Conservation (phyloP, 2,329 filamentous ascomycete genomes). For the Fusarium sambucinum region DNA sequence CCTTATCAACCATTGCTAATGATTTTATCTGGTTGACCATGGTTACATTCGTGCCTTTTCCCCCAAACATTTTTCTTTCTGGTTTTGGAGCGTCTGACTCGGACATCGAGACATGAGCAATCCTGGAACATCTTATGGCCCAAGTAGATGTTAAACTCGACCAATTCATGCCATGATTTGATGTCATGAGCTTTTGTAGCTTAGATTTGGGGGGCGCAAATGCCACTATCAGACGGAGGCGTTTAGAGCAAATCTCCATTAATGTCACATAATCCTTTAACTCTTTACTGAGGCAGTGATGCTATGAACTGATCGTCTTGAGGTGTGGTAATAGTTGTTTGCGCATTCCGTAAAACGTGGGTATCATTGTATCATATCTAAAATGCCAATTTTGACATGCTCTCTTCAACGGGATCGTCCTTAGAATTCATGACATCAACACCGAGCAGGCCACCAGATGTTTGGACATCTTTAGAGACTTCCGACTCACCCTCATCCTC, state of each 20-base stretch:
- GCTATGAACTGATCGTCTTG: not conserved
- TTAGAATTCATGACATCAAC: constrained; percentile 35
- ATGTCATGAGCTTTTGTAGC: constrained; percentile 57
- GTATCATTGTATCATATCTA: constrained; percentile 42
- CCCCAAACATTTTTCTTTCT: constrained; percentile 14
- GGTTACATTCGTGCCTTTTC: constrained; percentile 12
- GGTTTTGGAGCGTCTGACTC: constrained; percentile 41
- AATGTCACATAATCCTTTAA: constrained; percentile 40
- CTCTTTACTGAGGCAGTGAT: not conserved
- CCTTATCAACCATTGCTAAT: not conserved
- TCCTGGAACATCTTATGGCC: constrained; percentile 54
- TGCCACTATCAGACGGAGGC: constrained; percentile 42
- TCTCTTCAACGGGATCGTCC: constrained; percentile 42
- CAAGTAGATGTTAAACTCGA: constrained; percentile 53
- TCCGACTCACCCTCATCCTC: constrained; percentile 47
- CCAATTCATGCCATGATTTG: constrained; percentile 48
- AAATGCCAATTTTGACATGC: constrained; percentile 49
- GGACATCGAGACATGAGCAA: constrained; percentile 46
- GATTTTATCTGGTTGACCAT: not conserved
- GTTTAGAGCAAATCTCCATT: constrained; percentile 43
- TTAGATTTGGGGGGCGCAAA: constrained; percentile 52
- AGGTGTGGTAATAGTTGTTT: not conserved
- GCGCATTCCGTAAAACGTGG: constrained; percentile 11
- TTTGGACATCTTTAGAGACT: constrained; percentile 36
- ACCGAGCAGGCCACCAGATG: constrained; percentile 39